These are phyloP conservation scores for Eucalyptus viminalis DNA, from an alignment of 345 rosid genomes.

Conservation along the genomic window DNA sequence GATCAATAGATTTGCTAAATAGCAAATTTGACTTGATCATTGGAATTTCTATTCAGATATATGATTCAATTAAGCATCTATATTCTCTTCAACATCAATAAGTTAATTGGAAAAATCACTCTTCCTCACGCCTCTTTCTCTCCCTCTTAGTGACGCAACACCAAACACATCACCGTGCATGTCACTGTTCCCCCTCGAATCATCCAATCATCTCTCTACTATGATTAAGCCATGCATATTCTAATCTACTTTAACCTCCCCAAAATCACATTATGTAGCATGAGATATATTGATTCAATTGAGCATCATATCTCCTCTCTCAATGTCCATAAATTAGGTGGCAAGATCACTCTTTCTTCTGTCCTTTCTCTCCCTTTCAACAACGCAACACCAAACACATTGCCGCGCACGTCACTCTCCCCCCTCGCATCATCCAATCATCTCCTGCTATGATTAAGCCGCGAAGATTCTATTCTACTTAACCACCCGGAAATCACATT, in stretches of 20 bases:
- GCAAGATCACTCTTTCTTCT: neutral
- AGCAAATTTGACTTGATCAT: neutral
- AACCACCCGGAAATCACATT: neutral
- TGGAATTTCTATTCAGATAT: neutral
- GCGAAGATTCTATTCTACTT: neutral
- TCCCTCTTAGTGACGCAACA: neutral
- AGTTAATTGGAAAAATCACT: neutral
- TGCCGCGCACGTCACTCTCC: neutral
- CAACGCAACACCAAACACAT: neutral
- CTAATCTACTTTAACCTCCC: neutral
- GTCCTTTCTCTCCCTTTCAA: neutral
- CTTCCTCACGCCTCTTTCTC: neutral
- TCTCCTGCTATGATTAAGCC: neutral
- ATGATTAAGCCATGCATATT: neutral
- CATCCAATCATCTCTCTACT: neutral
- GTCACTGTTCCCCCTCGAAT: neutral
- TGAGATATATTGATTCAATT: neutral
- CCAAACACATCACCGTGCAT: neutral
- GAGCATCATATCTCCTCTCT: neutral
- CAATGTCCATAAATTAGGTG: neutral
- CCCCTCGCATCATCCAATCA: neutral
- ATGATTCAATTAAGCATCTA: neutral
- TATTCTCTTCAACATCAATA: neutral
- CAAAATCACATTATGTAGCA: neutral
- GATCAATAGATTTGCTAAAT: neutral